phyloP scores from a whole-genome alignment of 2,329 filamentous ascomycete species.

The Hymenoscyphus linearis region DNA sequence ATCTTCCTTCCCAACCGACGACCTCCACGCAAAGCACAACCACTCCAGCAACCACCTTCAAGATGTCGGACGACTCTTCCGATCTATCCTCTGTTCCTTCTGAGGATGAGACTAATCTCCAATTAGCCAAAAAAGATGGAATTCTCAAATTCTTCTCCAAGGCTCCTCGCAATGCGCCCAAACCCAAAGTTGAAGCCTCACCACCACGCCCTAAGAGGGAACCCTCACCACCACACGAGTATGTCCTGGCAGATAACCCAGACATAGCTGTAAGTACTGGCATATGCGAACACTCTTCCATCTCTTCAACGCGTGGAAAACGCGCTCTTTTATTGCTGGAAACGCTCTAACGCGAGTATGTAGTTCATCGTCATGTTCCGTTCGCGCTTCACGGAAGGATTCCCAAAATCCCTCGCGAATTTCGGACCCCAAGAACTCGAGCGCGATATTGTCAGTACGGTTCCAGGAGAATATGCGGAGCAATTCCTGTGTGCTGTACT shows the following conservation, averaged over 20 bases:
- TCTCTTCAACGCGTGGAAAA: slow-evolving; percentile 42
- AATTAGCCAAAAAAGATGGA: slow-evolving; percentile 48
- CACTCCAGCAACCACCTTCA: slow-evolving; percentile 20
- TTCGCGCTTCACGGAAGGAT: slow-evolving; percentile 83
- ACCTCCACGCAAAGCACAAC: slow-evolving; percentile 7
- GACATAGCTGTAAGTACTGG: slow-evolving; percentile 77
- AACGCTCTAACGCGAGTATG: slow-evolving; percentile 32
- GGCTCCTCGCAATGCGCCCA: slow-evolving; percentile 36
- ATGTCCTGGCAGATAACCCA: slow-evolving; percentile 81
- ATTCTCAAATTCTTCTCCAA: slow-evolving; percentile 66
- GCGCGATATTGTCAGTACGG: slow-evolving; percentile 69
- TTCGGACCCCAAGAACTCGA: slow-evolving; percentile 96
- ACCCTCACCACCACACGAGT: slow-evolving; percentile 86
- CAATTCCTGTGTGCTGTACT: slow-evolving; percentile 84
- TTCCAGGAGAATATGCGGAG: slow-evolving; percentile 81
- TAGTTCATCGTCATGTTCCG: slow-evolving; percentile 99
- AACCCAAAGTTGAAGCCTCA: slow-evolving; percentile 50
- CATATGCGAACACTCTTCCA: slow-evolving; percentile 32
- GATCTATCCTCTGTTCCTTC: slow-evolving; percentile 55
- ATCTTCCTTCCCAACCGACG: slow-evolving; percentile 1
- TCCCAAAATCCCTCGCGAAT: slow-evolving; percentile 80
- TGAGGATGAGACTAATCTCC: slow-evolving; percentile 48
- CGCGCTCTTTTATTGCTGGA: slow-evolving; percentile 40
- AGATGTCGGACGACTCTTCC: slow-evolving; percentile 51
- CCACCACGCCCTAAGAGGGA: slow-evolving; percentile 72